These are phyloP conservation scores for Colletotrichum sp. DNA, from an alignment of 2,329 filamentous ascomycete genomes.

Conservation along the genomic window DNA sequence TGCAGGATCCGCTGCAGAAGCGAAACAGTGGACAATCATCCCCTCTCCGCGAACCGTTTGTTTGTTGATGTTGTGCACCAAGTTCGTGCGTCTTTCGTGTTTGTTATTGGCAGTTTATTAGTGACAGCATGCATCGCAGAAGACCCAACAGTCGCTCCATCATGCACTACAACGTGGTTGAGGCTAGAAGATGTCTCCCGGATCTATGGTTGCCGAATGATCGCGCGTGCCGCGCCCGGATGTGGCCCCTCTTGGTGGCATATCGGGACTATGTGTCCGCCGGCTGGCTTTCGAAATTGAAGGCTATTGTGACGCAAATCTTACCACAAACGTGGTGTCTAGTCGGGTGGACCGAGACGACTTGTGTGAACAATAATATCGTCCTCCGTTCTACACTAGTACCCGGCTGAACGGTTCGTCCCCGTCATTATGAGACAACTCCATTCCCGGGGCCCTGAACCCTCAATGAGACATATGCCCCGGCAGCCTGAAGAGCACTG, in stretches of 20 bases:
- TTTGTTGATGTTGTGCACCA: not conserved
- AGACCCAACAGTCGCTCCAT: not conserved
- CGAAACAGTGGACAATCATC: not conserved
- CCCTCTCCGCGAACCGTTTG: not conserved
- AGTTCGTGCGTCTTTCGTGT: not conserved
- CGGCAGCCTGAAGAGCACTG: not conserved
- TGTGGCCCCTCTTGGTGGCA: not conserved
- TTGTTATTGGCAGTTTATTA: not conserved
- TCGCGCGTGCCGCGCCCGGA: not conserved
- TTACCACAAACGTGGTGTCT: not conserved
- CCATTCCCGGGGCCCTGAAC: not conserved
- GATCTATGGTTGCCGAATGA: not conserved
- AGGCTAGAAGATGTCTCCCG: not conserved
- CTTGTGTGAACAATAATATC: not conserved
- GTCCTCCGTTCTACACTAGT: not conserved
- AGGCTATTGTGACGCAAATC: not conserved
- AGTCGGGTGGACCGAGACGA: not conserved
- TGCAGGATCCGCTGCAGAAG: not conserved
- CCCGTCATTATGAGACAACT: not conserved
- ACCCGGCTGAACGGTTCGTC: conserved; percentile 1
- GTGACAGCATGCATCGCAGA: not conserved
- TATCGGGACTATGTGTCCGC: not conserved
- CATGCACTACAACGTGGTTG: not conserved
- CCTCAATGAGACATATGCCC: not conserved
- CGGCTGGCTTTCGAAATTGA: not conserved